These are phyloP conservation scores for Trametes pubescens DNA, from an alignment of 1,284 basidiomycete species.

Conservation along the genomic window DNA sequence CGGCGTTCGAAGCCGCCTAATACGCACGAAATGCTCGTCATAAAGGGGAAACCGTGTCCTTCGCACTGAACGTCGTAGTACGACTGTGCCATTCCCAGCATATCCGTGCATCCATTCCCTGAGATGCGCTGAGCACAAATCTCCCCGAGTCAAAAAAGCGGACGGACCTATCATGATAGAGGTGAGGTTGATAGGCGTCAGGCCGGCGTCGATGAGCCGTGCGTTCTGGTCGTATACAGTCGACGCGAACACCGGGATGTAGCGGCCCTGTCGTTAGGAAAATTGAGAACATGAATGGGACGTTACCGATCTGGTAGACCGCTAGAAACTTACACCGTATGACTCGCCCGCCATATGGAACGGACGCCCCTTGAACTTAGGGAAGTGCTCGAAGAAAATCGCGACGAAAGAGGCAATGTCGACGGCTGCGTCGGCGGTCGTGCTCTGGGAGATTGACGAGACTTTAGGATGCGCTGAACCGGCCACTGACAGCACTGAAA, in stretches of 20 bases:
- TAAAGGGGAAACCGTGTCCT: constrained; percentile 38
- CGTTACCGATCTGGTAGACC: neutral
- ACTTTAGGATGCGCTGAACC: neutral
- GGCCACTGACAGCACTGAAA: neutral
- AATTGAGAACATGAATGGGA: neutral
- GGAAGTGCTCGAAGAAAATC: constrained; percentile 79
- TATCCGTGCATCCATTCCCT: constrained; percentile 57
- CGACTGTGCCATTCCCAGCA: constrained; percentile 36
- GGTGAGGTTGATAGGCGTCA: constrained; percentile 80
- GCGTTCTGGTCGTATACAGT: constrained; percentile 84
- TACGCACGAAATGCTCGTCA: constrained; percentile 28
- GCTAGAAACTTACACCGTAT: constrained; percentile 56
- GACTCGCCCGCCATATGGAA: constrained; percentile 83
- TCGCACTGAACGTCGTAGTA: constrained; percentile 48
- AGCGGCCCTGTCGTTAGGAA: constrained; percentile 66
- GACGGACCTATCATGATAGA: constrained; percentile 79
- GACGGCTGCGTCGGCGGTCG: constrained; percentile 71
- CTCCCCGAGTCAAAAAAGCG: neutral
- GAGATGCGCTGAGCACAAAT: too few relatives aligned
- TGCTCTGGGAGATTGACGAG: constrained; percentile 45
- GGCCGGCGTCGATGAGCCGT: constrained; percentile 60
- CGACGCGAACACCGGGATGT: constrained; percentile 85
- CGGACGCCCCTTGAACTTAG: constrained; percentile 66
- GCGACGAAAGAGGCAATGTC: constrained; percentile 76
- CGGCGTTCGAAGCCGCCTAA: neutral